Base-by-base conservation (phyloP, 805 yeast genomes). In the Gaillardinia entomophila region DNA sequence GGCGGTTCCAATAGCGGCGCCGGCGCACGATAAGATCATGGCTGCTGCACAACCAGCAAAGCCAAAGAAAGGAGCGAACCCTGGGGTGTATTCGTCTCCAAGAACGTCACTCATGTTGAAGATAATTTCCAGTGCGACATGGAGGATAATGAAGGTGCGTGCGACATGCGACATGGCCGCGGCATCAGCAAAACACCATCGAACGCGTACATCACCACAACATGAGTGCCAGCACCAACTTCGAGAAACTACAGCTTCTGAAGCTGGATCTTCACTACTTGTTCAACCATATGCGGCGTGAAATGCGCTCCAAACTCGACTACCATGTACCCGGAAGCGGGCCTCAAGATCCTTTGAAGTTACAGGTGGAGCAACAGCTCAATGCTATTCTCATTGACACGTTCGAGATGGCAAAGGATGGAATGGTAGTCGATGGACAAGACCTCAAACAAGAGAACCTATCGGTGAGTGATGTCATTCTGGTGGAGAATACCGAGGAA, bases 41-140 rank as follows among this genome's bases (percentile, higher is more conserved):
- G 99, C 97, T 34, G 97, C 87, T 38, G 98, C 95, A 76, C 98
- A 94, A 61, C 99, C 99, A 25, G 97, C 96, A 62, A 90, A 88
- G 26, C 98, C 98, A 55, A 92, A 79, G 60, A 92, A 92, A 39
- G 98, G 97, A 12, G 98, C 97, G 62, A 83, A 92, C 19, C 79
- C 79, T 30, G 98, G 97, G 22, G 88, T 73, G 53, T 76, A 82
- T 57, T 82, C 90, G 48, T 68, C 73, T 42, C 62, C 65, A 30
- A 57, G 53, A 35, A 56, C 61, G 68, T 54, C 61, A 62, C 53
- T 12, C n/a, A 17, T 16, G 28, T 27, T 10, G 6, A 12, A 12
- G 30, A 15, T 5, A 17, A 6, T 7, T 10, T 11, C 30, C 31
- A n/a, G 10, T 4, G 17, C 16, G 17, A 23, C 6, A 26, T 26